Conservation (phyloP, 2,329 filamentous ascomycete genomes). For the Colletotrichum euphorbiae region DNA sequence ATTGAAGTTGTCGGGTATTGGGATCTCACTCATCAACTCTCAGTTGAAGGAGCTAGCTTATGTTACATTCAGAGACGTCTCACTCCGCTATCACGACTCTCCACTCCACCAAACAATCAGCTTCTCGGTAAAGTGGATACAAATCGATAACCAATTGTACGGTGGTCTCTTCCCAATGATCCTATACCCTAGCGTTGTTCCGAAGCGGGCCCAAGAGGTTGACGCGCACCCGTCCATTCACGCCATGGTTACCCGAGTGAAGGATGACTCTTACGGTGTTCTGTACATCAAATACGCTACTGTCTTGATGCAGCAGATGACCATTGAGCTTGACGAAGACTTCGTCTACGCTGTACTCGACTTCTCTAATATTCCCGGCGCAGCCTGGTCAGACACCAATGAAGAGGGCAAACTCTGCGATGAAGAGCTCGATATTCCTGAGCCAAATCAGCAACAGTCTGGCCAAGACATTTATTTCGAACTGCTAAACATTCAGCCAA, state of each 20-base stretch:
- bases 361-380: slow-evolving; percentile 92
- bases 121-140: slow-evolving; percentile 96
- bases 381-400: slow-evolving; percentile 82
- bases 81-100: slow-evolving; percentile 94
- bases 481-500: slow-evolving; percentile 94
- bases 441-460: slow-evolving; percentile 84
- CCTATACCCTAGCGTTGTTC: slow-evolving; percentile 95
- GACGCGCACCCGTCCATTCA: slow-evolving; percentile 96
- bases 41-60: slow-evolving; percentile 94
- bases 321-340: slow-evolving; percentile 95
- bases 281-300: slow-evolving; percentile 99
- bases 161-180: slow-evolving; percentile 98
- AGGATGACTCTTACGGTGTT: slow-evolving; percentile 98
- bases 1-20: slow-evolving; percentile 88
- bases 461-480: slow-evolving; percentile 99
- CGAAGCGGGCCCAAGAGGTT: slow-evolving; percentile 95
- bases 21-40: slow-evolving; percentile 91
- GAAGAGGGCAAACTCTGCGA: slow-evolving; percentile 90
- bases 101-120: slow-evolving; percentile 91
- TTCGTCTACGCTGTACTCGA: slow-evolving; percentile 97
- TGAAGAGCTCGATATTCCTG: slow-evolving; percentile 89
- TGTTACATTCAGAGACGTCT: slow-evolving; percentile 89
- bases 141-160: slow-evolving; percentile 98
- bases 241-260: slow-evolving; percentile 90
- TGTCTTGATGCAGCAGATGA: slow-evolving; percentile 95